Evolutionary conservation across 768 basidiomycete species (phyloP), one percentile per base, ranked within the genome.

Genomic region (Mycena leptocephala): DNA sequence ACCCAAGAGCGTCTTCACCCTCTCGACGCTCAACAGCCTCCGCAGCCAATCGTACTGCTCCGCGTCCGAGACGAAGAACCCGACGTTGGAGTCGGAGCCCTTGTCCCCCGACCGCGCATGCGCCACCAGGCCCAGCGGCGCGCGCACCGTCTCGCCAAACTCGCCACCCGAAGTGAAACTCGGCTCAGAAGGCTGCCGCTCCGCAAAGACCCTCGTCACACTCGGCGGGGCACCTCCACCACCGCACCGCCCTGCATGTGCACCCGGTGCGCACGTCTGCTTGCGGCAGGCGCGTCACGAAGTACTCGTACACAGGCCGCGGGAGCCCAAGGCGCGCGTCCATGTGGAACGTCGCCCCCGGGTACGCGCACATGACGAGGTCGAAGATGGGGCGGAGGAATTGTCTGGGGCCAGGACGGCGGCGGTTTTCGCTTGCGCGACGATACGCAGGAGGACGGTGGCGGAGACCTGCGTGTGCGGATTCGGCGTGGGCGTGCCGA

Each of bases 71-170:
- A 72, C 74, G 62, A 75, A 78, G 37, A 78, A 76, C 43, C 77
- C 77, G 32, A 78, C 77, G 33, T 78, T 78, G 18, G 77, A 16
- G 28, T 78, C 77, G 18, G 77, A 72, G 37, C 77, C 77, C 46
- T 78, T 78, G 51, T 78, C 77, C 32, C 77, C 77, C 30, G 77
- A 78, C 14, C 77, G 73, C 26, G 70, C 77, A 51, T 72, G 74
- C 24, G 35, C 77, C 24, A 78, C 56, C 26, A 70, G 22, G 3
- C 77, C 77, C 24, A 78, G 74, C 62, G 77, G 77, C 65, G 74
- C 77, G 14, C 70, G 70, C n/a, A 73, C 48, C 61, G 77, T 75
- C 33, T 56, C 39, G 5, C 77, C 73, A 32, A 68, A 78, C 41
- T 77, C 41, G 5, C 28, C 35, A 37, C 9, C 62, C 22, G 16